Evolutionary conservation across 1,284 basidiomycete genomes (phyloP), one percentile per base, ranked within the genome.

Genomic region (Chalciporus sp.): DNA sequence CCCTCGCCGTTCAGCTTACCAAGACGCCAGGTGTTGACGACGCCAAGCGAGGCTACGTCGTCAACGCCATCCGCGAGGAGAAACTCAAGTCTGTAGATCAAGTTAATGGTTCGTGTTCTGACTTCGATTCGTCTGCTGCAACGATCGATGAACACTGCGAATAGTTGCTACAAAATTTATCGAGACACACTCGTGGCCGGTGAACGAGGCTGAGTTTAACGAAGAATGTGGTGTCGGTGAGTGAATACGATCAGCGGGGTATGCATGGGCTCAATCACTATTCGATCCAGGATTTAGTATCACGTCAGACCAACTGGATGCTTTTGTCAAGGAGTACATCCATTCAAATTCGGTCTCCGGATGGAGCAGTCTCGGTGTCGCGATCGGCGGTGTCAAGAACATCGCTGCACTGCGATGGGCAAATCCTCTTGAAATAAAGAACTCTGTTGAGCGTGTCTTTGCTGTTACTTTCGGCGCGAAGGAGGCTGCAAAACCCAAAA

Each of bases 401-500:
- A 76, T 79, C 0, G 81, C 88, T 14, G 83, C 85, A 42, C 73
- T 97, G 44, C 87, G 92, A 58, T 99, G 96, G 96, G 95, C 93
- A 5, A 90, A 81, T 66, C 85, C 93, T 0, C 79, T 94, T 6
- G 95, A 98, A 47, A 78, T 98, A 56, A 98, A 98, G 77, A 88
- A 84, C 42, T 81, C 90, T 0, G 88, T 94, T 3, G 96, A 99
- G 68, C 79, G 80, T 17, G 79, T 83, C 7, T 95, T 97, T 61
- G 76, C 77, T 0, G 81, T 85, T 37, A 77, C 77, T 27, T 98
- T 95, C 72, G 96, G 97, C 17, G 75, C 85, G 2, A 95, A 92
- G 69, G 83, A 86, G 59, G 72, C 79, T 4, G 77, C 79, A 1
- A 88, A 89, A 62, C 76, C 83, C 9, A 92, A 90, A 69, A 75